phyloP scores from a whole-genome alignment of 176 grass and related monocot species.

The Zizania latifolia region DNA sequence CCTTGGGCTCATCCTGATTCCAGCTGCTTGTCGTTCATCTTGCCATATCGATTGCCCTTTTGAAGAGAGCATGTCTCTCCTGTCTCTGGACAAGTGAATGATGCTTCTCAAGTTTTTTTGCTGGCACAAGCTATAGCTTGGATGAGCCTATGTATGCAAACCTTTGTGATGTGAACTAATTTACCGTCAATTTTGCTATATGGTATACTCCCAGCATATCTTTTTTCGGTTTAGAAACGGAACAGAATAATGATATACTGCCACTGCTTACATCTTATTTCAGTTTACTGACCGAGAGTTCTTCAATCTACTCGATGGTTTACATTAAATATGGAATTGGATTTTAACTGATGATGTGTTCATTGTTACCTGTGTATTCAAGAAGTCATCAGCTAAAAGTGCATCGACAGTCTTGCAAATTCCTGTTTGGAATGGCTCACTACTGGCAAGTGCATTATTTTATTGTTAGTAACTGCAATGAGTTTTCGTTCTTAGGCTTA shows the following conservation, averaged over 20 bases:
- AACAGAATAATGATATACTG: neutral
- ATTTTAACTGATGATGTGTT: neutral
- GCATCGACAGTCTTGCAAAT: neutral
- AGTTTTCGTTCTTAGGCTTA: neutral
- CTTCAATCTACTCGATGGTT: neutral
- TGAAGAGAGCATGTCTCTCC: constrained; percentile 66
- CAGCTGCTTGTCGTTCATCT: constrained; percentile 61
- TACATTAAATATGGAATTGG: neutral
- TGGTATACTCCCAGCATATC: neutral
- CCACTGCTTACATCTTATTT: too few relatives aligned
- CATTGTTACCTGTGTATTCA: neutral
- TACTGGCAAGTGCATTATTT: neutral
- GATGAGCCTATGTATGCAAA: constrained; percentile 1
- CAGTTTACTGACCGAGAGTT: neutral
- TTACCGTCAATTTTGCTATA: neutral
- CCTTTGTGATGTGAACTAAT: neutral
- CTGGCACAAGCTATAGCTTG: neutral
- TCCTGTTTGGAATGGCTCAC: neutral
- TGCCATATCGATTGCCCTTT: constrained; percentile 82
- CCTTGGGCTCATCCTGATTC: constrained; percentile 84
- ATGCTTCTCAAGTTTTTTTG: neutral
- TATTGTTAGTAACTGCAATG: neutral
- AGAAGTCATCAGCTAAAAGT: neutral
- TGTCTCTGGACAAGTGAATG: constrained; percentile 49
- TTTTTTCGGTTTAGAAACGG: neutral